phyloP scores from a whole-genome alignment of 2,329 filamentous ascomycete species.

The Talaromyces sp. region DNA sequence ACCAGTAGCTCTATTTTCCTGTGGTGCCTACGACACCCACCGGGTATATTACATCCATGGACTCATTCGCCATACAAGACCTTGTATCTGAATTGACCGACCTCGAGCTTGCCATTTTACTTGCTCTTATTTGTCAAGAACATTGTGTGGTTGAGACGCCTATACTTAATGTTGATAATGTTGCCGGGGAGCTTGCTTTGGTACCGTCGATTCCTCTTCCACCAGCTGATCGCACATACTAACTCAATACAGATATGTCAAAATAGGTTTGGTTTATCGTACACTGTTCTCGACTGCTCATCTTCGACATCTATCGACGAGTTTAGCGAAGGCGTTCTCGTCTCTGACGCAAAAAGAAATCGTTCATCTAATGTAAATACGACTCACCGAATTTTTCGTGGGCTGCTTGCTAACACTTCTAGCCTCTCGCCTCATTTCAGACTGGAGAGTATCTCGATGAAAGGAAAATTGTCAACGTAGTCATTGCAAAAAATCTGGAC shows the following conservation, averaged over 20 bases:
- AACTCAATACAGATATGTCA: conserved; percentile 54
- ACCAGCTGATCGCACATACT: not conserved
- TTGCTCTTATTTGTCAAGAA: conserved; percentile 76
- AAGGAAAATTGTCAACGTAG: conserved; percentile 69
- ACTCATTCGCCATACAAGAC: conserved; percentile 59
- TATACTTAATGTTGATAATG: conserved; percentile 57
- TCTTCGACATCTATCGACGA: conserved; percentile 73
- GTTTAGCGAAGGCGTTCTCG: conserved; percentile 69
- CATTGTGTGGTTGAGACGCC: conserved; percentile 85
- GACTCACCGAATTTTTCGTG: not conserved
- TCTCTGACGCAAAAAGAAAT: conserved; percentile 26
- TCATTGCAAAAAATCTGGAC: conserved; percentile 79
- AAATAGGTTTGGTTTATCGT: conserved; percentile 69
- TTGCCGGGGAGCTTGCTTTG: conserved; percentile 71
- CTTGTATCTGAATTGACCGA: conserved; percentile 78
- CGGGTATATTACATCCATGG: conserved; percentile 48
- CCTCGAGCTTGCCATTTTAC: conserved; percentile 78
- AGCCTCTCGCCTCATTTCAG: not conserved
- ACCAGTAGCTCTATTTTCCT: not conserved
- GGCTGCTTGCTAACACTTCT: not conserved
- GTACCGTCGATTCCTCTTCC: conserved; percentile 40
- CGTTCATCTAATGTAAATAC: not conserved
- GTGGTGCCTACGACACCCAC: not conserved
- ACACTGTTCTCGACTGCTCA: conserved; percentile 69
- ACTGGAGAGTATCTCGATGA: conserved; percentile 41